Percentiles rank a stretch among this genome's conserved stretches.
phyloP scores from a whole-genome alignment of 768 basidiomycete genomes.

The Psilocybe cyanescens region DNA sequence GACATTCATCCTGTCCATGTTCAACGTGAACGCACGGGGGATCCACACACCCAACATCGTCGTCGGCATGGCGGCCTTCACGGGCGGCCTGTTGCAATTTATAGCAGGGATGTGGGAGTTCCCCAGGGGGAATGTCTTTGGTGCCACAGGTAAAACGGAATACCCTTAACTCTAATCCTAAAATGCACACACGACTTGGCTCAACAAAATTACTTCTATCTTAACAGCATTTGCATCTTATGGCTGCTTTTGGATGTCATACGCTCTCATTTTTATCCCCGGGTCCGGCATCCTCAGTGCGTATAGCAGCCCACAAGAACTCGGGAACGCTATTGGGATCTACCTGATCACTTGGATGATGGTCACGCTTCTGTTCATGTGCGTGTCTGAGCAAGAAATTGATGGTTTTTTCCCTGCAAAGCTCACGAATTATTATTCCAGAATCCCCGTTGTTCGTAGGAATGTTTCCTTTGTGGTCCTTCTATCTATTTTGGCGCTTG shows the following conservation, averaged over 20 bases:
- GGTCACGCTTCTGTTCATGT: constrained; percentile 68
- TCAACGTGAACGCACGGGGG: constrained; percentile 58
- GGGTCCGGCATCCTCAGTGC: constrained; percentile 58
- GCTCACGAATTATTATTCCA: constrained; percentile 10
- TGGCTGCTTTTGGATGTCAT: constrained; percentile 84
- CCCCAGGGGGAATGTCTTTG: constrained; percentile 66
- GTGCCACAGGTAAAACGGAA: constrained; percentile 53
- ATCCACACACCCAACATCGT: constrained; percentile 61
- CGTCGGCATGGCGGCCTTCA: constrained; percentile 76
- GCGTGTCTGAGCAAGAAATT: not conserved
- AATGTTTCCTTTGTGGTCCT: constrained; percentile 30
- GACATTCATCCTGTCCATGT: constrained; percentile 72
- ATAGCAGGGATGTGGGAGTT: constrained; percentile 85
- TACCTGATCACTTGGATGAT: constrained; percentile 72
- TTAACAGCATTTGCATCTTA: constrained; percentile 68
- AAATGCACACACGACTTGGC: no score
- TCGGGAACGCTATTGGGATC: constrained; percentile 64
- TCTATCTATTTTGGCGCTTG: constrained; percentile 26
- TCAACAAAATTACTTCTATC: not conserved
- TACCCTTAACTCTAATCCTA: not conserved
- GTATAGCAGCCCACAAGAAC: constrained; percentile 45
- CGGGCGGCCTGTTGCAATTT: constrained; percentile 80
- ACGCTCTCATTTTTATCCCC: constrained; percentile 69
- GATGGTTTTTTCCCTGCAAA: constrained; percentile 23
- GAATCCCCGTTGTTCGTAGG: constrained; percentile 27